These are phyloP conservation scores for Xanthoconium purpureum DNA, from an alignment of 768 basidiomycete genomes.

Conservation along the genomic window DNA sequence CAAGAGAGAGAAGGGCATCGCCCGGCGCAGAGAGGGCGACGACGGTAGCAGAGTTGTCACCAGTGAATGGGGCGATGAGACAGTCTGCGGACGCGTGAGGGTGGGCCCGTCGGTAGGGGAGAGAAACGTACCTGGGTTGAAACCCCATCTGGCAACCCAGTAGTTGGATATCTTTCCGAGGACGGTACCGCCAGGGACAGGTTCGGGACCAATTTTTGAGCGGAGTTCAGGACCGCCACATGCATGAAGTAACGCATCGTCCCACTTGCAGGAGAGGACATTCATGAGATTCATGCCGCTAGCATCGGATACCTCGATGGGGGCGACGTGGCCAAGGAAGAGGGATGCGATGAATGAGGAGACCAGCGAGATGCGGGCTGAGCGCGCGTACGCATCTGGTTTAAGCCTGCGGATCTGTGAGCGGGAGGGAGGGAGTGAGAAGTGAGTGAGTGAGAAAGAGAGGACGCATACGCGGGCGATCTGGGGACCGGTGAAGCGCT, in stretches of 20 bases:
- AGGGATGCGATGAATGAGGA: conserved; percentile 4
- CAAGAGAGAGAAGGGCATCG: conserved; percentile 5
- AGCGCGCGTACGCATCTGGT: background rate
- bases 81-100: background rate
- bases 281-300: conserved; percentile 12
- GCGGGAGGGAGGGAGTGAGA: background rate
- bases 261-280: background rate
- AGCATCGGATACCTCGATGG: conserved; percentile 6
- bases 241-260: background rate
- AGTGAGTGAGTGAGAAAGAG: background rate
- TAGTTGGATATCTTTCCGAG: conserved; percentile 3
- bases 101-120: background rate
- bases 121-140: background rate
- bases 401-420: conserved; percentile 1
- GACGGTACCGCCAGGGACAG: conserved; percentile 1
- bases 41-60: conserved; percentile 9
- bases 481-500: conserved; percentile 8
- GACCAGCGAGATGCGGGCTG: conserved; percentile 3
- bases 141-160: conserved; percentile 5
- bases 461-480: background rate
- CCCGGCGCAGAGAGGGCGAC: conserved; percentile 6
- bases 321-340: conserved; percentile 7
- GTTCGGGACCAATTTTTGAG: conserved; percentile 4
- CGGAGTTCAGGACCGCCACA: conserved; percentile 4
- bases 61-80: conserved; percentile 8